Conservation (phyloP, 805 yeast species). For the Ogataea haglerorum region DNA sequence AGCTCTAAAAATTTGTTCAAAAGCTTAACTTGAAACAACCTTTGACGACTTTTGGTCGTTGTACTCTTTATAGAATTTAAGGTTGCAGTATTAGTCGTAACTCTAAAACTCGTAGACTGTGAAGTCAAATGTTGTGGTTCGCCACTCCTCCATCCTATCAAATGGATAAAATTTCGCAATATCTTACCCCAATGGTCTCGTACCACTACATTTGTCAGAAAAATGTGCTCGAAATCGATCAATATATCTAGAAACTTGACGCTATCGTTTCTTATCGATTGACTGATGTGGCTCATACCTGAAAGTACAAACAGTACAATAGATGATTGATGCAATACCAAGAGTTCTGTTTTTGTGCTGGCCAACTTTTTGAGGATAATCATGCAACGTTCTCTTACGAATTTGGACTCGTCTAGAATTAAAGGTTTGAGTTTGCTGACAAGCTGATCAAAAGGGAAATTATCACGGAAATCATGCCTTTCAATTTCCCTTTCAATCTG, state of each 20-base stretch:
- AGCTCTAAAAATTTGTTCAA: slow-evolving; percentile 29
- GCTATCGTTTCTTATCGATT: slow-evolving; percentile 72
- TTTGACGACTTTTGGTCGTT: slow-evolving; percentile 33
- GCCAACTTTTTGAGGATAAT: slow-evolving; percentile 48
- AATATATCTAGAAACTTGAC: slow-evolving; percentile 62
- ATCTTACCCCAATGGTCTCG: slow-evolving; percentile 68
- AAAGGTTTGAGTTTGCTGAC: slow-evolving; percentile 58
- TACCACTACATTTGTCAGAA: slow-evolving; percentile 44
- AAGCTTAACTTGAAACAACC: slow-evolving; percentile 39
- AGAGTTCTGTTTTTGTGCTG: slow-evolving; percentile 47
- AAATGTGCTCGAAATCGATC: slow-evolving; percentile 46
- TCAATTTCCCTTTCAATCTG: slow-evolving; percentile 33
- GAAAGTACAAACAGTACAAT: slow-evolving; percentile 75
- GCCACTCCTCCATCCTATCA: slow-evolving; percentile 67
- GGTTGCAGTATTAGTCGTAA: slow-evolving; percentile 23
- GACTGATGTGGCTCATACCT: slow-evolving; percentile 89
- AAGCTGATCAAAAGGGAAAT: slow-evolving; percentile 51
- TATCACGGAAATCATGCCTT: slow-evolving; percentile 10
- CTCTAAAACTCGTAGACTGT: slow-evolving; percentile 25
- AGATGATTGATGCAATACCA: slow-evolving; percentile 57
- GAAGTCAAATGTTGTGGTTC: slow-evolving; percentile 24
- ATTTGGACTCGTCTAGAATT: slow-evolving; percentile 59
- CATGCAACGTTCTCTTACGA: slow-evolving; percentile 59
- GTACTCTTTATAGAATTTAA: slow-evolving; percentile 16
- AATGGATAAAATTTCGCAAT: slow-evolving; percentile 60